Percentiles rank a stretch among this genome's conserved stretches.
Evolutionary conservation across 1,139 yeast genomes (phyloP).

Genomic region (Candida sp.): DNA sequence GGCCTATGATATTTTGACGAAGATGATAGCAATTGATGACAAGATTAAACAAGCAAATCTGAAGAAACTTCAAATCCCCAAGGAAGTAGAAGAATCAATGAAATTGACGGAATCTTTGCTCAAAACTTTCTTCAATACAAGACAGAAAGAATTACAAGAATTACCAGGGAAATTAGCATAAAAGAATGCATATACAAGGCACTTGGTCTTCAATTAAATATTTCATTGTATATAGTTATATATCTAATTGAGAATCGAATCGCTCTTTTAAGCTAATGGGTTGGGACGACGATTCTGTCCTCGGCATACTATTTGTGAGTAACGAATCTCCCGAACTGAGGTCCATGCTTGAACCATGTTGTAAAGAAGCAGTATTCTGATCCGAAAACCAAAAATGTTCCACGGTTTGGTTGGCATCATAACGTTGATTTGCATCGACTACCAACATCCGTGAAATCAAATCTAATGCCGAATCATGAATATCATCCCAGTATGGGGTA

Average conservation of each 20-base stretch:
- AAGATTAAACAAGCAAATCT: slow-evolving; percentile 16
- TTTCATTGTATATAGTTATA: slow-evolving; percentile 8
- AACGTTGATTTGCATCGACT: slow-evolving; percentile 53
- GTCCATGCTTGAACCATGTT: not conserved
- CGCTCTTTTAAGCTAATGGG: slow-evolving; percentile 33
- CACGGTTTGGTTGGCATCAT: slow-evolving; percentile 47
- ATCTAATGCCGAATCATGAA: slow-evolving; percentile 62
- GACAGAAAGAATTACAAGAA: slow-evolving; percentile 19
- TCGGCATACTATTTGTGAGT: not conserved
- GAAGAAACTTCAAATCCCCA: slow-evolving; percentile 16
- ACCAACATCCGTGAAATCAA: slow-evolving; percentile 59
- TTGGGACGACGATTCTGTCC: slow-evolving; percentile 10
- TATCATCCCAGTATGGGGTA: slow-evolving; percentile 78
- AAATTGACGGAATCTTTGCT: slow-evolving; percentile 22
- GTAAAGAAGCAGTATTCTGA: not conserved
- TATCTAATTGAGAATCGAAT: slow-evolving; percentile 25
- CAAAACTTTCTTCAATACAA: slow-evolving; percentile 27
- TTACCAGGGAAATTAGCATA: slow-evolving; percentile 4
- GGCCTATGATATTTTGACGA: slow-evolving; percentile 24
- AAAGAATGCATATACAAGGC: no score
- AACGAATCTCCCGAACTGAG: not conserved
- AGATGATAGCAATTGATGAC: slow-evolving; percentile 19
- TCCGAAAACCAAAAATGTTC: slow-evolving; percentile 57
- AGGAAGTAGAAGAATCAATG: slow-evolving; percentile 20
- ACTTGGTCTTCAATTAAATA: not conserved